These are phyloP conservation scores for Schizophyllum amplum DNA, from an alignment of 1,284 basidiomycete genomes.

Conservation along the genomic window DNA sequence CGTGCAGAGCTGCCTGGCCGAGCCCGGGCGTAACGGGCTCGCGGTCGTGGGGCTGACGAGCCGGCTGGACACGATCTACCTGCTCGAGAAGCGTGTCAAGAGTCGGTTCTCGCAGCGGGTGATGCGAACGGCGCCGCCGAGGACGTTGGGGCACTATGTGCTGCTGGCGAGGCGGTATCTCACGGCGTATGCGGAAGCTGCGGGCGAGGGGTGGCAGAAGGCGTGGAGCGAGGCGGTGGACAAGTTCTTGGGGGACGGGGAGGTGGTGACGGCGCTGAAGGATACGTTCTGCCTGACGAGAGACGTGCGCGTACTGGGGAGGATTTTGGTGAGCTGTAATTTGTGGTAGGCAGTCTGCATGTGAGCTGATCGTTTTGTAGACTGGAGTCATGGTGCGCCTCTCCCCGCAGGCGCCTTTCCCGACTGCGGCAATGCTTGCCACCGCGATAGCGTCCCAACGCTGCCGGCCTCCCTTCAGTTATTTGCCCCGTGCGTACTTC, in stretches of 20 bases:
- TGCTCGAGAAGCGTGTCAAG: conserved; percentile 92
- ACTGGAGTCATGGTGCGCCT: conserved; percentile 32
- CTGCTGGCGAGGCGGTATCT: conserved; percentile 37
- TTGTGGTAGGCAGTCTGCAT: background rate
- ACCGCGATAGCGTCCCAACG: conserved; percentile 43
- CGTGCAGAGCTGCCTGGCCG: conserved; percentile 59
- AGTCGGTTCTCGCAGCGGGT: conserved; percentile 91
- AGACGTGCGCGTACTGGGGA: background rate
- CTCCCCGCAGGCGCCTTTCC: conserved; percentile 43
- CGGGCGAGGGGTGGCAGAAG: conserved; percentile 34
- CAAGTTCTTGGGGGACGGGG: conserved; percentile 40
- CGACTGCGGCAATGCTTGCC: conserved; percentile 32
- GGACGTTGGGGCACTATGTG: conserved; percentile 37
- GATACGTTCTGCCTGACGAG: conserved; percentile 62
- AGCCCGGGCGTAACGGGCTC: conserved; percentile 30
- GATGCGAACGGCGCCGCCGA: conserved; percentile 63
- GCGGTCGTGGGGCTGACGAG: conserved; percentile 13
- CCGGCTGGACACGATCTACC: conserved; percentile 36
- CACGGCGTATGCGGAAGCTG: conserved; percentile 10
- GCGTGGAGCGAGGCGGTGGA: conserved; percentile 59
- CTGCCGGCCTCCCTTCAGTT: conserved; percentile 23
- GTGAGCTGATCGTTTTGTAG: background rate
- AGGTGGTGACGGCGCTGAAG: conserved; percentile 34
- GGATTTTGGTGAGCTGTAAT: background rate
- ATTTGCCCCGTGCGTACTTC: background rate